These are phyloP conservation scores for Sergeia podlipaevii DNA, from an alignment of 208 protist species.

Conservation along the genomic window DNA sequence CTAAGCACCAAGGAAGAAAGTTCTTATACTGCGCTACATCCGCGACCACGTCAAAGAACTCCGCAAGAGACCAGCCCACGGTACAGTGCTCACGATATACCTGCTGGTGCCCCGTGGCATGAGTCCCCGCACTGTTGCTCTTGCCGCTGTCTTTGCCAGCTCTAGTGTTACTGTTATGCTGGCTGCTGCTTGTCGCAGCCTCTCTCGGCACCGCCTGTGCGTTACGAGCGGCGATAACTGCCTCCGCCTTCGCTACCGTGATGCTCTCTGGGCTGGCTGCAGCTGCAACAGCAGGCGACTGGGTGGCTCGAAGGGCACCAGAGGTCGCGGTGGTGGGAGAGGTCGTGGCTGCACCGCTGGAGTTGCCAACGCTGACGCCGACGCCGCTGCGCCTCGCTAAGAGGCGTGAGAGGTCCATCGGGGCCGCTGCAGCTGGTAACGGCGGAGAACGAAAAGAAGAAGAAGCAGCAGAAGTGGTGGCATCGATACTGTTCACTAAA, in stretches of 20 bases:
- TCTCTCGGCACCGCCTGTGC: background rate
- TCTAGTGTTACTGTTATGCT: conserved; percentile 1
- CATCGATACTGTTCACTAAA: too few relatives aligned
- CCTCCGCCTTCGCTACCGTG: conserved; percentile 26
- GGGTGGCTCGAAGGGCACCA: background rate
- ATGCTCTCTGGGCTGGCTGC: background rate
- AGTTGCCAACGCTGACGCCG: background rate
- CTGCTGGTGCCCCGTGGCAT: conserved; percentile 22
- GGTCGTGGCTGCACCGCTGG: background rate
- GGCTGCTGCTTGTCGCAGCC: background rate
- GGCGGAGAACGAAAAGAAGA: too few relatives aligned
- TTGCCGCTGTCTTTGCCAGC: background rate
- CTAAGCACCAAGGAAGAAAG: conserved; percentile 80
- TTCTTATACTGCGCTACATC: conserved; percentile 67
- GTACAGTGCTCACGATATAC: conserved; percentile 75
- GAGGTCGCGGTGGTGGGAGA: background rate
- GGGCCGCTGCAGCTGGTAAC: background rate
- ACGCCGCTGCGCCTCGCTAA: background rate
- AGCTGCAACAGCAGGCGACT: background rate
- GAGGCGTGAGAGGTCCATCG: conserved; percentile 16
- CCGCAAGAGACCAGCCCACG: conserved; percentile 63
- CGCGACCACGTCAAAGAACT: conserved; percentile 70
- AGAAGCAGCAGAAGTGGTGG: too few relatives aligned
- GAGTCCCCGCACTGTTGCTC: background rate
- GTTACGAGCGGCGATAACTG: conserved; percentile 28